Base-by-base conservation (phyloP, 2,329 filamentous ascomycete genomes). In the Pezicula neosporulosa region DNA sequence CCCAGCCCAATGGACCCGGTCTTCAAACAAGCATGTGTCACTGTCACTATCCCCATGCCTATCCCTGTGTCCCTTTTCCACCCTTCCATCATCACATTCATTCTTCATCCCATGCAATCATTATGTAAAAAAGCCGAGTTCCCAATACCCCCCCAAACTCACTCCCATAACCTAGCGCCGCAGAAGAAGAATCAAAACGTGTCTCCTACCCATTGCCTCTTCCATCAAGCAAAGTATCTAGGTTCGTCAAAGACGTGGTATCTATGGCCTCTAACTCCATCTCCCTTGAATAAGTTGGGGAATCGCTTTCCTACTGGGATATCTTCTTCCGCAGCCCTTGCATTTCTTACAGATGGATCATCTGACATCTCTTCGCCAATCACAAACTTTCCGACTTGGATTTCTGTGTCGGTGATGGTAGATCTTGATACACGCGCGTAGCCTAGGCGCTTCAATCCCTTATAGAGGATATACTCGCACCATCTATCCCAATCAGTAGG, bases 391-490 rank as follows among this genome's bases (percentile, higher is more conserved):
- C 90, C 94, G 30, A 96, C 89, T 77, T 99, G 94, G 50, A 99
- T 77, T 72, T 99, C 94, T 2, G 94, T 99, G 67, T 99, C 94
- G 12, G 94, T 99, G 61, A 99, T 97, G 2, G 90, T 95, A 61
- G 86, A 85, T 61, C 94, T 80, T 63, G 87, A 93, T 48, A 99
- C 86, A 49, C 94, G 78, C 4, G 94, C 94, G 68, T 99, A 99
- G 1, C 90, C 93, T 0, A 88, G 86, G 55, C 93, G 81, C 70
- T 85, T 86, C 56, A 99, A 72, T 12, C 85, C 85, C 77, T 97
- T 97, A 78, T 90, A 99, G 24, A 99, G 75, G 59, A 99, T 97
- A 70, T 99, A 99, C 75, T 99, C 93, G 75, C 94, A 99, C 94
- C 94, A 99, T 50, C 94, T 79, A 69, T 99, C 94, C 91, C 91